These are phyloP conservation scores for Phragmites australis DNA, from an alignment of 176 grass and related monocot species.

Conservation along the genomic window DNA sequence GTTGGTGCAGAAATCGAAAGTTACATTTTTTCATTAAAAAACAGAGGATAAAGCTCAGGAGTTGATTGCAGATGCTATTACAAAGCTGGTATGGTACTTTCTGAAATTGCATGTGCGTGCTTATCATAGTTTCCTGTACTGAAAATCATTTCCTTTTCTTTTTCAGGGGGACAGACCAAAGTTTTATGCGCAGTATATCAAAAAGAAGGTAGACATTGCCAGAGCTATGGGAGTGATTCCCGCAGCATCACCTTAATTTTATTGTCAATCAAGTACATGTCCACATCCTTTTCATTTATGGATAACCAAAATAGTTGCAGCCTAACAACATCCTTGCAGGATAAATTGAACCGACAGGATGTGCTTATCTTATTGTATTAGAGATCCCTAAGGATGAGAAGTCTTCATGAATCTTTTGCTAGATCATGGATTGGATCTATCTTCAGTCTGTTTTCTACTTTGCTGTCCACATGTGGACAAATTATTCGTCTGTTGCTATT, in stretches of 20 bases:
- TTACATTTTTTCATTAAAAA: too few species aligned
- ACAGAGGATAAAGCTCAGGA: conserved; percentile 13
- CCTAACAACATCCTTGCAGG: too few species aligned
- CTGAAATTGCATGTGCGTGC: neutral
- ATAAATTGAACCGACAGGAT: too few species aligned
- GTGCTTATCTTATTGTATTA: too few species aligned
- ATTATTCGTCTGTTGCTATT: too few species aligned
- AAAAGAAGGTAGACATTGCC: conserved; percentile 27
- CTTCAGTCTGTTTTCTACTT: too few species aligned
- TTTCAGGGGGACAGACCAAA: conserved; percentile 18
- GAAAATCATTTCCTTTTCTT: neutral
- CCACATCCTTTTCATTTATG: neutral
- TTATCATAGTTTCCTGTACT: neutral
- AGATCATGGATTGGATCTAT: too few species aligned
- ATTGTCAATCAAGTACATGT: neutral
- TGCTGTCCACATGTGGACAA: too few species aligned
- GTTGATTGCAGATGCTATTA: conserved; percentile 15
- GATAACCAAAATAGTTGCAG: too few species aligned
- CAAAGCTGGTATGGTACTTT: conserved; percentile 1
- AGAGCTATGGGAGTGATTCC: neutral
- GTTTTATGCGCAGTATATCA: conserved; percentile 28
- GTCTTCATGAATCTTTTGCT: too few species aligned
- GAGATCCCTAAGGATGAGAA: too few species aligned
- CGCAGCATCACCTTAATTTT: neutral
- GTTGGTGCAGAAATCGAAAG: too few species aligned